Evolutionary conservation across 2,329 filamentous ascomycete genomes (phyloP).

Genomic region (Fusarium tuaranense): DNA sequence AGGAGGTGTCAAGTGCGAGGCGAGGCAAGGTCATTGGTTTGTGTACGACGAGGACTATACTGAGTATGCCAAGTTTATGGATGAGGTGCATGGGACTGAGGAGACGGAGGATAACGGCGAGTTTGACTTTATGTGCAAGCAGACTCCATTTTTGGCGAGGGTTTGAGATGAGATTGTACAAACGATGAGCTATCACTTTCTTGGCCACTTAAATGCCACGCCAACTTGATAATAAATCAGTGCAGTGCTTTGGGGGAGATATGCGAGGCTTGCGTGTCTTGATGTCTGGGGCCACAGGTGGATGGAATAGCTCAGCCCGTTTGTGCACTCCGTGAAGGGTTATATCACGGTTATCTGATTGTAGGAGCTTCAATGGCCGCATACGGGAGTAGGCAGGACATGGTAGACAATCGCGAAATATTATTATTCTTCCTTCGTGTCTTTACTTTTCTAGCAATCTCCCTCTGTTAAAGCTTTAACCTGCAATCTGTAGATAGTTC

Average conservation of each 20-base stretch:
- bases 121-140: not conserved
- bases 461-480: not conserved
- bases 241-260: too few species aligned
- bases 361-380: too few species aligned
- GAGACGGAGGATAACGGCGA: not conserved
- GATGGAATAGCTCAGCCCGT: too few species aligned
- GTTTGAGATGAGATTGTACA: not conserved
- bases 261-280: too few species aligned
- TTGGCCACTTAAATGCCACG: not conserved
- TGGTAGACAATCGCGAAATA: too few species aligned
- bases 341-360: too few species aligned
- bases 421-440: too few species aligned
- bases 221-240: not conserved
- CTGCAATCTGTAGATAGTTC: not conserved
- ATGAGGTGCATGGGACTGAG: not conserved
- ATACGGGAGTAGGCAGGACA: too few species aligned
- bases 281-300: too few species aligned
- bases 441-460: too few species aligned
- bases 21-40: slow-evolving; percentile 23
- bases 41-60: not conserved
- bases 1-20: slow-evolving; percentile 7
- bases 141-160: not conserved
- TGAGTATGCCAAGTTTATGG: not conserved
- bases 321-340: too few species aligned
- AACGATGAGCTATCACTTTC: not conserved